A percentile compares a stretch with the other conserved stretches of the same genome.
Evolutionary conservation across 108 stramenopile genomes (phyloP).

Genomic region (Nannochloropsis salina): DNA sequence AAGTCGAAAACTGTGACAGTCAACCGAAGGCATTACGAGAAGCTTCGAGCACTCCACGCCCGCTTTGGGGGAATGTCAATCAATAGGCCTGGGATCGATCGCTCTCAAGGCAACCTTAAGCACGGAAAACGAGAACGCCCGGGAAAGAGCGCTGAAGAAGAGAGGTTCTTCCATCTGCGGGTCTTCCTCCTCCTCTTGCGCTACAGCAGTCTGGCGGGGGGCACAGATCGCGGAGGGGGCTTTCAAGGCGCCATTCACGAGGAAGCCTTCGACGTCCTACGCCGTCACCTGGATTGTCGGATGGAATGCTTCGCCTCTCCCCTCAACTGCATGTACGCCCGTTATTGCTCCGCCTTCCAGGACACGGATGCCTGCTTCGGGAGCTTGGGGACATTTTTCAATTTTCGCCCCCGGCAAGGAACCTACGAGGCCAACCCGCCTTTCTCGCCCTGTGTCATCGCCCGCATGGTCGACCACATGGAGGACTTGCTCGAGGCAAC

Average conservation of each 20-base stretch:
- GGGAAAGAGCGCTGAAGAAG: neutral
- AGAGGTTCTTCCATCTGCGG: constrained; percentile 31
- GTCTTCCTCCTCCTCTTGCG: constrained; percentile 50
- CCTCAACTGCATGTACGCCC: constrained; percentile 70
- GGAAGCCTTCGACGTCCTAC: constrained; percentile 65
- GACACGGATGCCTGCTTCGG: constrained; percentile 73
- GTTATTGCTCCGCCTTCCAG: constrained; percentile 63
- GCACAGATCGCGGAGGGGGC: constrained; percentile 69
- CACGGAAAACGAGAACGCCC: neutral
- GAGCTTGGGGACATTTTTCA: constrained; percentile 69
- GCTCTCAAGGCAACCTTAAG: neutral
- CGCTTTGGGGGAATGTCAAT: neutral
- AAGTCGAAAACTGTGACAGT: constrained; percentile 18
- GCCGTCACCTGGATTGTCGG: constrained; percentile 58
- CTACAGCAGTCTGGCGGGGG: constrained; percentile 63
- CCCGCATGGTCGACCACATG: constrained; percentile 61
- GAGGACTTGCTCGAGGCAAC: constrained; percentile 38
- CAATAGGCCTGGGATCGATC: too few species aligned
- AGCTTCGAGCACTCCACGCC: constrained; percentile 30
- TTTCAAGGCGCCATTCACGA: constrained; percentile 70
- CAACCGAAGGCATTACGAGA: constrained; percentile 38
- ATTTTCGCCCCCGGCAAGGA: constrained; percentile 44
- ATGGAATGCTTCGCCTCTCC: constrained; percentile 85
- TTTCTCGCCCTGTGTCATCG: constrained; percentile 69
- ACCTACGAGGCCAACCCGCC: constrained; percentile 77